phyloP scores from a whole-genome alignment of 2,329 filamentous ascomycete genomes.

The Xylaria sp. region DNA sequence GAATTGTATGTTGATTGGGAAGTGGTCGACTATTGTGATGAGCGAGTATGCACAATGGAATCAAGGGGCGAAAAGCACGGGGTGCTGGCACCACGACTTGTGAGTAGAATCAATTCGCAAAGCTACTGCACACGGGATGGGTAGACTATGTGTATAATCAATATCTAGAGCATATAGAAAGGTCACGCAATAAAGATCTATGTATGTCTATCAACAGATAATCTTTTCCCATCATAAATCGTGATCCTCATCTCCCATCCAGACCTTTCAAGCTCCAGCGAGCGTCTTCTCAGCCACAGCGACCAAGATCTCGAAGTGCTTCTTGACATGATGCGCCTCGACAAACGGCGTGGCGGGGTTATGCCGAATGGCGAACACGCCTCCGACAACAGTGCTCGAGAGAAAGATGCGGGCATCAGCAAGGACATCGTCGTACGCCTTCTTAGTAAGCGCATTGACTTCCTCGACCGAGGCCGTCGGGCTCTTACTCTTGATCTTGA shows the following conservation, averaged over 20 bases:
- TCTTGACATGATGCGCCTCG: constrained; percentile 73
- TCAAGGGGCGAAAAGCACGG: background rate
- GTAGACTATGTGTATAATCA: background rate
- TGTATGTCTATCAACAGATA: background rate
- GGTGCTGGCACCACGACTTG: background rate
- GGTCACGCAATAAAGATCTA: constrained; percentile 2
- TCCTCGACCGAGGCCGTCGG: constrained; percentile 48
- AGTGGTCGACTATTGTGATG: background rate
- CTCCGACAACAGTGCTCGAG: constrained; percentile 76
- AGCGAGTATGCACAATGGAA: background rate
- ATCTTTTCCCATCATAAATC: constrained; percentile 11
- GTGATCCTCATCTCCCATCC: background rate
- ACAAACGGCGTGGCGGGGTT: constrained; percentile 73
- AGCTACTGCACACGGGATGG: background rate
- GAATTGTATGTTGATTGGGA: background rate
- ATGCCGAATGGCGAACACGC: constrained; percentile 78
- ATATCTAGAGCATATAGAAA: background rate
- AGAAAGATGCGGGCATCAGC: constrained; percentile 78
- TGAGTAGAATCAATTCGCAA: constrained; percentile 6
- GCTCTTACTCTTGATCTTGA: constrained; percentile 46
- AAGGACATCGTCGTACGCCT: constrained; percentile 78
- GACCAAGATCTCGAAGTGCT: constrained; percentile 77
- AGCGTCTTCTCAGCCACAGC: constrained; percentile 63
- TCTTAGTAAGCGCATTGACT: constrained; percentile 72
- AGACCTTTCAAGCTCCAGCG: constrained; percentile 27